Evolutionary conservation across 495 filamentous ascomycete genomes (phyloP).

Genomic region (Penicillium pancosmium): DNA sequence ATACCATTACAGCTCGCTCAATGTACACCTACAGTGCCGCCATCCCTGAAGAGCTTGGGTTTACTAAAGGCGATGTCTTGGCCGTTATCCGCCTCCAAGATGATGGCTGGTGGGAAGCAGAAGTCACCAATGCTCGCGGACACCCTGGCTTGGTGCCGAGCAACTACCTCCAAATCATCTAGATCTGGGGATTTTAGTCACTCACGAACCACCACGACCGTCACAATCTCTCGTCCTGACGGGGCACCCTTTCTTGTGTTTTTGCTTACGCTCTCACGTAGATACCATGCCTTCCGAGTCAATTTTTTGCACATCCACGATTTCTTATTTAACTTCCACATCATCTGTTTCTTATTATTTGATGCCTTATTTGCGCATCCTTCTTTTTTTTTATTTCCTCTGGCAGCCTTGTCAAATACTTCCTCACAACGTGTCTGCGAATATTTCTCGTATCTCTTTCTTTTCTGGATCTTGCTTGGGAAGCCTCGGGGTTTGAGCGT

Average conservation of each 20-base stretch:
- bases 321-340: constrained; percentile 18
- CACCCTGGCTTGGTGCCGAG: constrained; percentile 88
- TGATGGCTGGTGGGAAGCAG: constrained; percentile 99
- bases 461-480: neutral
- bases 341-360: constrained; percentile 12
- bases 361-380: constrained; percentile 15
- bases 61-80: constrained; percentile 88
- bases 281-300: constrained; percentile 28
- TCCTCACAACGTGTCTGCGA: constrained; percentile 2
- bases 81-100: constrained; percentile 92
- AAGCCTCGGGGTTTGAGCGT: constrained; percentile 17
- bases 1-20: constrained; percentile 67
- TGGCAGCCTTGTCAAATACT: constrained; percentile 8
- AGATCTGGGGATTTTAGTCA: constrained; percentile 21
- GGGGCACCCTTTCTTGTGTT: constrained; percentile 27
- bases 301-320: constrained; percentile 28
- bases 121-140: constrained; percentile 76
- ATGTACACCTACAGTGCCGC: constrained; percentile 93
- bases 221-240: constrained; percentile 24
- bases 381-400: constrained; percentile 4
- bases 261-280: constrained; percentile 29
- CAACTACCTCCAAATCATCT: constrained; percentile 83
- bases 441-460: constrained; percentile 1
- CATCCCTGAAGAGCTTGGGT: constrained; percentile 93
- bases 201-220: constrained; percentile 35